phyloP scores from a whole-genome alignment of 129 eudicot genomes.

The Artemisia tridentata region DNA sequence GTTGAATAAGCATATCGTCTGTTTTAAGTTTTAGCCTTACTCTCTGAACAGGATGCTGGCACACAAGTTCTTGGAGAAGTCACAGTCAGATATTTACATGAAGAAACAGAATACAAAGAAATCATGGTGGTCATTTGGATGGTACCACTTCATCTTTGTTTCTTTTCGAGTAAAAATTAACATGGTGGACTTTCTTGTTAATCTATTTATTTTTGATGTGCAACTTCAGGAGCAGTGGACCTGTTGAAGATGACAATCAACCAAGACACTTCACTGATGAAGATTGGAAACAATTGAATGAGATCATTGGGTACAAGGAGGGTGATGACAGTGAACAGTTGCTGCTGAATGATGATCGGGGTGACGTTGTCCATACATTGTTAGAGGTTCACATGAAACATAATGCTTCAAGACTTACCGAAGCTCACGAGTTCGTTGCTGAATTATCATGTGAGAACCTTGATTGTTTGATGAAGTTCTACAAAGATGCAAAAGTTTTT shows the following conservation, averaged over 20 bases:
- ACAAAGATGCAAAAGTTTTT: conserved; percentile 77
- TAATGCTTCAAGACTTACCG: conserved; percentile 89
- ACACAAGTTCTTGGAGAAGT: conserved; percentile 86
- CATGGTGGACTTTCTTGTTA: conserved; percentile 9
- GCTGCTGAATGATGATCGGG: conserved; percentile 35
- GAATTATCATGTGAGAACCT: conserved; percentile 91
- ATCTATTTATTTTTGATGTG: conserved; percentile 12
- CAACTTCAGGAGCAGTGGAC: conserved; percentile 51
- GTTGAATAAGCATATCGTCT: no score
- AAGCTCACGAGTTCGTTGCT: conserved; percentile 66
- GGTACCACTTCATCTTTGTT: conserved; percentile 38
- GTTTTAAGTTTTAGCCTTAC: no score
- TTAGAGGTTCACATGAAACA: conserved; percentile 92
- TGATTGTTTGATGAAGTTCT: conserved; percentile 72
- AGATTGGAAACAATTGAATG: conserved; percentile 86
- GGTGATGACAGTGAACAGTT: conserved; percentile 57
- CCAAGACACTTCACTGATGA: conserved; percentile 66
- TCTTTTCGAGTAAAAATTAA: conserved; percentile 7
- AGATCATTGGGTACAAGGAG: conserved; percentile 89
- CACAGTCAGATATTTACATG: conserved; percentile 57
- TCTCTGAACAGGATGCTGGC: conserved; percentile 81
- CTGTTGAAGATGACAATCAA: conserved; percentile 66
- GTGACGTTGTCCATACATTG: conserved; percentile 55
- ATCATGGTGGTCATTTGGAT: conserved; percentile 98
- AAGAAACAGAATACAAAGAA: conserved; percentile 66